A percentile compares a stretch with the other conserved stretches of the same genome.
phyloP scores from a whole-genome alignment of 768 basidiomycete genomes.

The Termitomyces sp. region DNA sequence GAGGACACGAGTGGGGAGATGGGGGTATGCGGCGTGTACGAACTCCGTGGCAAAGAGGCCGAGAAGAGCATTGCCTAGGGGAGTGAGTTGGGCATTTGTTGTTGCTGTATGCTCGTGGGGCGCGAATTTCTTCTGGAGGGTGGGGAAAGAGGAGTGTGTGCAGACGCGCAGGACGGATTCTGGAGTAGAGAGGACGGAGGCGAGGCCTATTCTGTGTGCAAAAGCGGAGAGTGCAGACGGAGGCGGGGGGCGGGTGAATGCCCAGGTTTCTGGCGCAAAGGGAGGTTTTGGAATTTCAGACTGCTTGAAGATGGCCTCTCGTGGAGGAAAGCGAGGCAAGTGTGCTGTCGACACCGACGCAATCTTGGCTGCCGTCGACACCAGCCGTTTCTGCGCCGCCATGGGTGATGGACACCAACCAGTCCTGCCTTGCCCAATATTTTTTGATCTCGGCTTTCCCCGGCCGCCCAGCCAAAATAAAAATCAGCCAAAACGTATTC shows the following conservation, averaged over 20 bases:
- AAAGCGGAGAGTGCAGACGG: constrained; percentile 71
- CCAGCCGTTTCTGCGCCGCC: constrained; percentile 56
- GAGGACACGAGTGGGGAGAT: constrained; percentile 86
- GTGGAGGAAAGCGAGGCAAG: constrained; percentile 58
- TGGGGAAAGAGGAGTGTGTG: constrained; percentile 71
- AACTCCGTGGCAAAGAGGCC: constrained; percentile 89
- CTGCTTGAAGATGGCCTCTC: constrained; percentile 39
- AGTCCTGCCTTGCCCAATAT: constrained; percentile 19
- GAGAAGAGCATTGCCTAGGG: constrained; percentile 83
- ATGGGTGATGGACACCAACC: constrained; percentile 26
- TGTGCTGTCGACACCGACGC: constrained; percentile 54
- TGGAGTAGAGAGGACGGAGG: constrained; percentile 46
- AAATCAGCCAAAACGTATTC: neutral
- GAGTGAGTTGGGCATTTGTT: constrained; percentile 73
- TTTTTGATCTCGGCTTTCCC: constrained; percentile 27
- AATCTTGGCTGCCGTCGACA: constrained; percentile 19
- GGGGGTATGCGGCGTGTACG: constrained; percentile 76
- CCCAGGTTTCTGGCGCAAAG: constrained; percentile 70
- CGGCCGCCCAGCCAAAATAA: constrained; percentile 4
- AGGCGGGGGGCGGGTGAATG: constrained; percentile 66
- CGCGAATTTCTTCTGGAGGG: constrained; percentile 52
- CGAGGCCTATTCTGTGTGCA: constrained; percentile 71
- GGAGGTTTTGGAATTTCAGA: constrained; percentile 30
- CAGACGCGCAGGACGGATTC: constrained; percentile 68
- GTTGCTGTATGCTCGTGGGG: constrained; percentile 50